Conservation (phyloP, 176 grass and related monocot genomes). For the Aechmea fasciata region DNA sequence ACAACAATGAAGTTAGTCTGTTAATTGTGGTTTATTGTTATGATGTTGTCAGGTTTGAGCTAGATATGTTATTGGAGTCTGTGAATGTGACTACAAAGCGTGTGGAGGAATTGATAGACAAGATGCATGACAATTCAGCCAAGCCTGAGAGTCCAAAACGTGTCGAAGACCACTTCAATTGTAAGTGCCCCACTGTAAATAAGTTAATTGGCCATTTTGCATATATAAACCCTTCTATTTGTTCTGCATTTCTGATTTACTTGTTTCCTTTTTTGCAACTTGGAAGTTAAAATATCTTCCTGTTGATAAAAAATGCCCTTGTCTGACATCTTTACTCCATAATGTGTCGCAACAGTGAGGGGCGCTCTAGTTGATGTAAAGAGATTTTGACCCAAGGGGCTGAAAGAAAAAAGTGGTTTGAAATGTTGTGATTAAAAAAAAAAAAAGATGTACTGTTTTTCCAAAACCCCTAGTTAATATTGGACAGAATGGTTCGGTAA, state of each 20-base stretch:
- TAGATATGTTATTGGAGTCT: constrained; percentile 97
- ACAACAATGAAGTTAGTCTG: background rate
- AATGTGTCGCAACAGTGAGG: background rate
- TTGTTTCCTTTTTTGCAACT: constrained; percentile 11
- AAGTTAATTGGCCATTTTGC: background rate
- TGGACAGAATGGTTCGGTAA: background rate
- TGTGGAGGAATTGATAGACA: constrained; percentile 93
- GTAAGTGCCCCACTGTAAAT: constrained; percentile 35
- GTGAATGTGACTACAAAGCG: constrained; percentile 83
- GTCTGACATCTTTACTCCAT: background rate
- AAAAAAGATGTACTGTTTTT: too few species aligned
- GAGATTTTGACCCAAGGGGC: too few species aligned
- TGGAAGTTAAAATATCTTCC: constrained; percentile 6
- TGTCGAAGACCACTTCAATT: constrained; percentile 68
- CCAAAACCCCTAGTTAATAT: too few species aligned
- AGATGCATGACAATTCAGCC: constrained; percentile 85
- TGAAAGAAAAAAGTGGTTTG: too few species aligned
- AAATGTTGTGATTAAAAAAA: too few species aligned
- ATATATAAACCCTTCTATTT: too few species aligned
- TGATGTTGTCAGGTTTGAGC: constrained; percentile 63
- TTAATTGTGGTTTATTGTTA: constrained; percentile 6
- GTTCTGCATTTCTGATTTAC: background rate
- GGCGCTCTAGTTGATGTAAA: too few species aligned
- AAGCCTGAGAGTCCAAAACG: constrained; percentile 74
- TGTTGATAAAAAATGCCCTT: constrained; percentile 11